Conservation (phyloP, 2,329 filamentous ascomycete genomes). For the Ophiostoma tasmaniense region DNA sequence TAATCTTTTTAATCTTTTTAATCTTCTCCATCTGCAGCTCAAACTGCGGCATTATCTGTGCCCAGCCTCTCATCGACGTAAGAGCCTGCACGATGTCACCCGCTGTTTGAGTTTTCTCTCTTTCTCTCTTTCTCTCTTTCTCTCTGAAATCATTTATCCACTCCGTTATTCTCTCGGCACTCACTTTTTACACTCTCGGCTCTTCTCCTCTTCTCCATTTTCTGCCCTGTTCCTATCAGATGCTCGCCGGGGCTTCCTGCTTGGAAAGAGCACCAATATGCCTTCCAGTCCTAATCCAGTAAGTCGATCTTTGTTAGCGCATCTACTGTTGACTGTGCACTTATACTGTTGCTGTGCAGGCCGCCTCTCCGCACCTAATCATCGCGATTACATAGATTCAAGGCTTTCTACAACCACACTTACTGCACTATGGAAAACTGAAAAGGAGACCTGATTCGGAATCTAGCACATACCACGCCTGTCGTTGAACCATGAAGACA, state of each 20-base stretch:
- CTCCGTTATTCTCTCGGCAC: not conserved
- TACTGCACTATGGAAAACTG: too few species aligned
- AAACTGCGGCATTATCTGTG: not conserved
- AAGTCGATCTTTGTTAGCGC: too few species aligned
- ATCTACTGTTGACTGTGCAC: too few species aligned
- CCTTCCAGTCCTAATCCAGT: too few species aligned
- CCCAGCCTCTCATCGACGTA: not conserved
- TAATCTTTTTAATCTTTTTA: not conserved
- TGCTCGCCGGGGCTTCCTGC: not conserved
- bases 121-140: not conserved
- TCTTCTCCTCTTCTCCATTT: not conserved
- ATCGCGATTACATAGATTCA: too few species aligned
- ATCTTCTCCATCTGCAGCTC: not conserved
- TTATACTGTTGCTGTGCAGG: too few species aligned
- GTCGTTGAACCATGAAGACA: too few species aligned
- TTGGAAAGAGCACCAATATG: too few species aligned
- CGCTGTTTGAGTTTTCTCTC: not conserved
- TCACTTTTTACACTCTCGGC: conserved; percentile 6
- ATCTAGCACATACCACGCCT: too few species aligned
- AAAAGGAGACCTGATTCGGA: too few species aligned
- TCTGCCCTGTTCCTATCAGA: conserved; percentile 8
- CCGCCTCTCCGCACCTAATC: too few species aligned
- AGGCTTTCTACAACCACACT: too few species aligned
- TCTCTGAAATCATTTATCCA: not conserved
- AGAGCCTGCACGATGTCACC: not conserved